Percentiles rank a stretch among this genome's conserved stretches.
phyloP scores from a whole-genome alignment of 305 asterid genomes.

The Fraxinus baroniana region DNA sequence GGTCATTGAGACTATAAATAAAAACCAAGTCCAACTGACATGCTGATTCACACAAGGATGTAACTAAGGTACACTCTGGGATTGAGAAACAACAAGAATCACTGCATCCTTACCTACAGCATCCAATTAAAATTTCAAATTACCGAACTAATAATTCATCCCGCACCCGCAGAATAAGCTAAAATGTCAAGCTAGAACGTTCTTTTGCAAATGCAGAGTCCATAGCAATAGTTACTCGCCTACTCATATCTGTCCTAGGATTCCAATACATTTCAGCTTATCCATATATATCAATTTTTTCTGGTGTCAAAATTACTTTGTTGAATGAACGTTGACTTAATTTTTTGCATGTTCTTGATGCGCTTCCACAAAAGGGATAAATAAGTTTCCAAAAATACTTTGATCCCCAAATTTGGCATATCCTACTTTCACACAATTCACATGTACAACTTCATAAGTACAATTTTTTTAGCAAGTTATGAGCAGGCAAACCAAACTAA shows the following conservation, averaged over 20 bases:
- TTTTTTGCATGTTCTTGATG: not conserved
- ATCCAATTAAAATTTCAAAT: not conserved
- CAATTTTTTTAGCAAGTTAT: too few relatives aligned
- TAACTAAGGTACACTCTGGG: not conserved
- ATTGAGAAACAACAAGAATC: not conserved
- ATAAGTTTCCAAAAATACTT: not conserved
- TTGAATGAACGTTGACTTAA: not conserved
- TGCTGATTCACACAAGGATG: not conserved
- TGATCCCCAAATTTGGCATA: not conserved
- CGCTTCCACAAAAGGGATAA: not conserved
- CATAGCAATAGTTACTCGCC: not conserved
- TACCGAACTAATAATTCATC: not conserved
- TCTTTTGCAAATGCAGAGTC: not conserved
- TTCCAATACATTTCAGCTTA: not conserved
- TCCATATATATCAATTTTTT: not conserved
- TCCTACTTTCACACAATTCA: not conserved
- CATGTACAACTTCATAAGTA: not conserved
- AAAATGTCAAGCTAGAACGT: not conserved
- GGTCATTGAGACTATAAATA: too few relatives aligned
- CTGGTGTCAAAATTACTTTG: too few relatives aligned
- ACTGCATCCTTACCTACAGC: not conserved
- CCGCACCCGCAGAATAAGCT: too few relatives aligned
- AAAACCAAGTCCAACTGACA: not conserved
- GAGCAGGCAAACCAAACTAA: not conserved
- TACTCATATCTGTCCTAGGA: not conserved